These are phyloP conservation scores for Aspergillus nanangensis DNA, from an alignment of 495 filamentous ascomycete genomes.

Conservation along the genomic window DNA sequence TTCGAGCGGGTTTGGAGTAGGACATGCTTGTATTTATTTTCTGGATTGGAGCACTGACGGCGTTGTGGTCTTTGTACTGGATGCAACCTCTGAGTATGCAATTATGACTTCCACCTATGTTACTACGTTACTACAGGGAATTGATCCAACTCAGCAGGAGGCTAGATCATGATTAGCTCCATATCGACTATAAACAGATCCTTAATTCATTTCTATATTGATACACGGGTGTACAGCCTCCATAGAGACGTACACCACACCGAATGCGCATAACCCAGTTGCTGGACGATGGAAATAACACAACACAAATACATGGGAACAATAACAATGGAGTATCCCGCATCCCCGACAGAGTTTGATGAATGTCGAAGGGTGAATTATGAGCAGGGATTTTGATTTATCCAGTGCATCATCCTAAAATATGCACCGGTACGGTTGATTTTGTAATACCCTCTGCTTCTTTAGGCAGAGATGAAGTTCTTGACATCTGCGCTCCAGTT, in stretches of 20 bases:
- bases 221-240: slow-evolving; percentile 13
- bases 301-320: neutral
- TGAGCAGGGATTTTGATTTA: slow-evolving; percentile 9
- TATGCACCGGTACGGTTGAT: too few species aligned
- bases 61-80: too few species aligned
- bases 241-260: neutral
- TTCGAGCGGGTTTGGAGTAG: slow-evolving; percentile 10
- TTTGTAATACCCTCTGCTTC: too few species aligned
- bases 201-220: slow-evolving; percentile 19
- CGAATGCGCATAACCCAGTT: neutral
- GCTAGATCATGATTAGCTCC: too few species aligned
- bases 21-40: neutral
- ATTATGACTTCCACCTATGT: too few species aligned
- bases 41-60: too few species aligned
- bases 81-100: too few species aligned
- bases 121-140: too few species aligned
- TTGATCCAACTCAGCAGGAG: too few species aligned
- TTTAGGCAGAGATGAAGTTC: slow-evolving; percentile 67
- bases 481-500: slow-evolving; percentile 55
- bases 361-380: too few species aligned
- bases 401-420: too few species aligned
- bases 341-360: neutral
- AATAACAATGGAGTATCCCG: neutral
- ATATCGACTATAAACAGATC: slow-evolving; percentile 11
- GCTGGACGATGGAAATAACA: slow-evolving; percentile 2